Base-by-base conservation (phyloP, 1,139 yeast species). In the Suhomyces ambrosiae region DNA sequence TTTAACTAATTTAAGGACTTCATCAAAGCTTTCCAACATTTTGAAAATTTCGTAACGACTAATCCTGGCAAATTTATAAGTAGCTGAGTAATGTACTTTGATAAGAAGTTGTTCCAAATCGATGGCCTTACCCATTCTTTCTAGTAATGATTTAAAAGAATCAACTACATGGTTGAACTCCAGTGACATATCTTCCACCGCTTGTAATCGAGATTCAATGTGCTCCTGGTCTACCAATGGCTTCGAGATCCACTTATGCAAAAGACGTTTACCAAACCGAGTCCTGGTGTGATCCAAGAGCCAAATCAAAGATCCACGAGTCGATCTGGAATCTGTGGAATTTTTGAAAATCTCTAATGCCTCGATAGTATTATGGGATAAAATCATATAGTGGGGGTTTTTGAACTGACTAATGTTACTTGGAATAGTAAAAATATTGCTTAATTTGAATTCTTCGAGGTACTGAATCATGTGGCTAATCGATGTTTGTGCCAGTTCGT, bases 221-320 rank as follows among this genome's bases (percentile, higher is more conserved):
- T 61, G 61, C 0, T 60, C 65, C 21, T 68, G 61, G 28, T 79
- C 69, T 0, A 78, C 61, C 23, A 90, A 66, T 1, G 98, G 98
- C 44, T 74, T 68, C 1, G 80, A 71, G 0, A 90, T 63, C 98
- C 98, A 92, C 33, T 74, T 68, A 23, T 71, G 70, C 13, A 92
- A 58, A 41, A 78, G 52, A 38, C 96, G 62, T 35, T 70, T 74
- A 0, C 98, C 98, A 61, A 82, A 85, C 22, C 74, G 70, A 0
- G 97, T 87, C 29, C 79, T 65, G 0, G 97, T 86, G 46, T 84
- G 90, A 56, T 90, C 86, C 45, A 92, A 54, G 2, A 87, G 65
- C 88, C 92, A 85, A 11, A 86, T 60, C 12, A 92, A 61, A 0
- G 96, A 80, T 0, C 97, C 97, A 23, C 68, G 64, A 6, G 65